Evolutionary conservation across 2,329 filamentous ascomycete species (phyloP).

Genomic region (Scorias spongiosa): DNA sequence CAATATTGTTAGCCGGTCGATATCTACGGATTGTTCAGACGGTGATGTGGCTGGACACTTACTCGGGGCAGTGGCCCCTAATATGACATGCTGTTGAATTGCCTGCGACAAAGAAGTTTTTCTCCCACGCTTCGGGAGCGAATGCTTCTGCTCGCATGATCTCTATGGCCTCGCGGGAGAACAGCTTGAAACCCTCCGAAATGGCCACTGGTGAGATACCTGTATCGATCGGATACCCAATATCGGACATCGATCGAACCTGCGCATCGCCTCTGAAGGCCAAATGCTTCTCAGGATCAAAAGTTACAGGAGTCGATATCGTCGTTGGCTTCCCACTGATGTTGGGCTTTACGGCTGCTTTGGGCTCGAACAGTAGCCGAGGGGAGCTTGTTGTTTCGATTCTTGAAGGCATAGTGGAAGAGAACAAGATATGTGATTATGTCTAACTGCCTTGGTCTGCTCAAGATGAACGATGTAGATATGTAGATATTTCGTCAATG

Average conservation of each 20-base stretch:
- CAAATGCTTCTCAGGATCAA: constrained; percentile 42
- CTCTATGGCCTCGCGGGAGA: constrained; percentile 44
- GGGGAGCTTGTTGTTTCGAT: no score
- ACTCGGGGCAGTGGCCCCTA: constrained; percentile 42
- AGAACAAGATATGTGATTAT: no score
- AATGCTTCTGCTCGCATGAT: constrained; percentile 50
- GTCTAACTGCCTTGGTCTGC: no score
- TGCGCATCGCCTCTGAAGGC: constrained; percentile 35
- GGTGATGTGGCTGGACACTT: constrained; percentile 17
- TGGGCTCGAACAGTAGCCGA: constrained; percentile 5
- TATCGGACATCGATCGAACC: constrained; percentile 45
- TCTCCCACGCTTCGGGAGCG: constrained; percentile 38
- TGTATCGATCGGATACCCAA: constrained; percentile 35
- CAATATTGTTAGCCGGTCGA: background rate
- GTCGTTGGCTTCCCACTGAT: constrained; percentile 15
- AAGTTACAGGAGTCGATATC: constrained; percentile 18
- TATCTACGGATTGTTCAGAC: background rate
- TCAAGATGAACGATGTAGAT: no score
- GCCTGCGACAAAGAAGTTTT: constrained; percentile 44
- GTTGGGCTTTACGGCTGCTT: constrained; percentile 19
- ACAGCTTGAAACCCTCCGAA: constrained; percentile 49
- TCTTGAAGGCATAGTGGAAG: no score
- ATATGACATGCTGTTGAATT: constrained; percentile 38
- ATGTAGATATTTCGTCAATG: no score
- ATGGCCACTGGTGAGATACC: constrained; percentile 49